phyloP scores from a whole-genome alignment of 306 rosid genomes.

The Glycyrrhiza uralensis region DNA sequence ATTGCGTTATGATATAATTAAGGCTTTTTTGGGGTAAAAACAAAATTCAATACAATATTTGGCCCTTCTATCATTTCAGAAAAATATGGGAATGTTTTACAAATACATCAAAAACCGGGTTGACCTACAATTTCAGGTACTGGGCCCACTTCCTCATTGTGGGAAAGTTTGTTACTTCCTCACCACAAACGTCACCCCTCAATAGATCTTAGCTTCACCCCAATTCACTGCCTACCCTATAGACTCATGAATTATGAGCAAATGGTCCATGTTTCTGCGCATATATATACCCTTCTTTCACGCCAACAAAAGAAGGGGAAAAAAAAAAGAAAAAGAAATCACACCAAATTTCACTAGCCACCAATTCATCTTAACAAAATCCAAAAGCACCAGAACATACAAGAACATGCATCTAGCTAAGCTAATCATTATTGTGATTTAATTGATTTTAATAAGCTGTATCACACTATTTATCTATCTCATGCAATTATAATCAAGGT shows the following conservation, averaged over 20 bases:
- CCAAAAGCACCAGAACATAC: background rate
- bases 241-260: background rate
- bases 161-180: too few species aligned
- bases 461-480: background rate
- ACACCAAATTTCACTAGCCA: constrained; percentile 2
- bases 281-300: background rate
- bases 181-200: too few species aligned
- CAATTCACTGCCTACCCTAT: background rate
- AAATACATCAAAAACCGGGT: too few species aligned
- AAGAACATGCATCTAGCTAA: background rate
- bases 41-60: too few species aligned
- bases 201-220: background rate
- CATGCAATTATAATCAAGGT: background rate
- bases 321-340: background rate
- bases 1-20: too few species aligned
- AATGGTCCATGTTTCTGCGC: constrained; percentile 11
- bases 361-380: background rate
- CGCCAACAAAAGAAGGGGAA: background rate
- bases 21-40: too few species aligned
- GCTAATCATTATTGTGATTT: background rate
- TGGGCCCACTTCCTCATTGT: too few species aligned
- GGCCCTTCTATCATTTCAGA: too few species aligned
- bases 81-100: too few species aligned
- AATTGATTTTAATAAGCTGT: background rate
- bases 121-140: too few species aligned